Evolutionary conservation across 2,329 filamentous ascomycete genomes (phyloP).

Genomic region (Trichophaea hybrida): DNA sequence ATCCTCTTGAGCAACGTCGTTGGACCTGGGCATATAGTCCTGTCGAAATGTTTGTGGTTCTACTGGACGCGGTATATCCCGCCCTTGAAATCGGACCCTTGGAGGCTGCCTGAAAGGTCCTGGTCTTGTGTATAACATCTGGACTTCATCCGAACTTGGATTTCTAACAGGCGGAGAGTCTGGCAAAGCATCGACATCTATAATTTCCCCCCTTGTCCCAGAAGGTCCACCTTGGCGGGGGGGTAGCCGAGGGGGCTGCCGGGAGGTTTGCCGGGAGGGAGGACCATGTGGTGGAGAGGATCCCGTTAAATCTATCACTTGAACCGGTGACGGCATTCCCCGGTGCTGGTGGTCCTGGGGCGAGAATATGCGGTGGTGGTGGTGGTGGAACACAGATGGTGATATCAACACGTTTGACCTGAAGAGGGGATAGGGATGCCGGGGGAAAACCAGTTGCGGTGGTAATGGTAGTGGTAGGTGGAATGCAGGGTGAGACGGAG

Average conservation of each 20-base stretch:
- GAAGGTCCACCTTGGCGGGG: conserved; percentile 13
- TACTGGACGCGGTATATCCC: conserved; percentile 15
- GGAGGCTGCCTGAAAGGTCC: conserved; percentile 6
- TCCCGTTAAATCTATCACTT: conserved; percentile 37
- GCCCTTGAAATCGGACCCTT: neutral
- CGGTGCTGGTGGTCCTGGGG: neutral
- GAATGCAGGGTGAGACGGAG: neutral
- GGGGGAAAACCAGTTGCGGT: too few relatives aligned
- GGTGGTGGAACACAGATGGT: too few relatives aligned
- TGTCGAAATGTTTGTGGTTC: conserved; percentile 19
- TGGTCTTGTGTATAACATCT: conserved; percentile 7
- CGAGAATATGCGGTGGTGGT: neutral
- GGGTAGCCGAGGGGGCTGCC: neutral
- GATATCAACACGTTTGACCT: too few relatives aligned
- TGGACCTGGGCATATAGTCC: neutral
- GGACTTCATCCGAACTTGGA: conserved; percentile 1
- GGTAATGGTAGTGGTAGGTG: neutral
- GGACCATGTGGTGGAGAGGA: conserved; percentile 27
- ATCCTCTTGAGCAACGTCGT: conserved; percentile 8
- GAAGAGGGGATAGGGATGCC: too few relatives aligned
- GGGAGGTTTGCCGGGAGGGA: conserved; percentile 2
- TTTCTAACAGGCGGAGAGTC: conserved; percentile 17
- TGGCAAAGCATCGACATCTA: conserved; percentile 27
- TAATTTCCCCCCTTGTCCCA: conserved; percentile 23
- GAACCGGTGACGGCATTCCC: neutral